These are phyloP conservation scores for Exophiala oligosperma DNA, from an alignment of 2,329 filamentous ascomycete species.

Conservation along the genomic window DNA sequence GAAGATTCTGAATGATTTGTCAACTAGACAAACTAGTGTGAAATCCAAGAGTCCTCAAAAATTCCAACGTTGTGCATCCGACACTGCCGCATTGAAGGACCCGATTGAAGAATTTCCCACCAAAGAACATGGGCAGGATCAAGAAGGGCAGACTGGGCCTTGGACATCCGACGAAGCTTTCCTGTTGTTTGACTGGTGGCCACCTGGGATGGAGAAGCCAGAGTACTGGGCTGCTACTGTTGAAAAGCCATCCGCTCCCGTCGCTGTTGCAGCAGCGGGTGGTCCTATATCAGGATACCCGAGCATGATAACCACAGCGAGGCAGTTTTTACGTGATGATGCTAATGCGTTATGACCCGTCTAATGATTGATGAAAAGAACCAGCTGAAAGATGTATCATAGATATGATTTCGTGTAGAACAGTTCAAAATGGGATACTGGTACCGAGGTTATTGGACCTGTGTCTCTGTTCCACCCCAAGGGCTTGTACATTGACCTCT, in stretches of 20 bases:
- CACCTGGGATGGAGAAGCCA: conserved; percentile 21
- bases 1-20: conserved; percentile 5
- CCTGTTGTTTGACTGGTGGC: conserved; percentile 30
- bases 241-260: background rate
- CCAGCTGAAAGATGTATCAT: too few species aligned
- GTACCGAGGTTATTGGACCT: too few species aligned
- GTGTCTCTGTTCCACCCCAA: too few species aligned
- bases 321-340: conserved; percentile 22
- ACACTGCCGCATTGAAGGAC: conserved; percentile 8
- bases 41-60: conserved; percentile 13
- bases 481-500: too few species aligned
- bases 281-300: background rate
- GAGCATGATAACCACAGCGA: conserved; percentile 20
- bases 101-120: background rate
- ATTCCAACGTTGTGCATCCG: conserved; percentile 17
- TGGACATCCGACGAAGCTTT: conserved; percentile 32
- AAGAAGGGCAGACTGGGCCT: conserved; percentile 18
- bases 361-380: background rate
- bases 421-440: too few species aligned
- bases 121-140: background rate
- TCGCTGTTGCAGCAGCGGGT: background rate
- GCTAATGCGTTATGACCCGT: conserved; percentile 20
- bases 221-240: conserved; percentile 12
- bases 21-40: conserved; percentile 4
- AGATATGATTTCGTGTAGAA: too few species aligned